phyloP scores from a whole-genome alignment of 805 yeast species.

The Metschnikowia santaceciliae region DNA sequence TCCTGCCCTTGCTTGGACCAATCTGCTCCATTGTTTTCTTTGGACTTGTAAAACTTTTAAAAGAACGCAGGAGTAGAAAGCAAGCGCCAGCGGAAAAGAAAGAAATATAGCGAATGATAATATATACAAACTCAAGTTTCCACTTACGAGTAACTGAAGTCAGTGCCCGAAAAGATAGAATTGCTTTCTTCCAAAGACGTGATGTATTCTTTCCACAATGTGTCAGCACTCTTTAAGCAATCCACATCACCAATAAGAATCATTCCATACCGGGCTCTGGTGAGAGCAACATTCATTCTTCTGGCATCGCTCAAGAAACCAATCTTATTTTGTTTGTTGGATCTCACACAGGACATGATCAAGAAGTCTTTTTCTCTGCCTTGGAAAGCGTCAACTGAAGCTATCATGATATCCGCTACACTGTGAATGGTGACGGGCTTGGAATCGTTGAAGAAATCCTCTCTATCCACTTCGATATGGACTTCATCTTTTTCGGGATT shows the following conservation, averaged over 20 bases:
- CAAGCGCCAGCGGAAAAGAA: slow-evolving; percentile 4
- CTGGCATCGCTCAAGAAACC: slow-evolving; percentile 85
- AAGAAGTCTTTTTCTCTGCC: slow-evolving; percentile 55
- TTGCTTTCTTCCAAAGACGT: slow-evolving; percentile 11
- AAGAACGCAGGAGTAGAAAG: slow-evolving; percentile 39
- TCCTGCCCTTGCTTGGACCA: slow-evolving; percentile 88
- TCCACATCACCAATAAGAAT: slow-evolving; percentile 27
- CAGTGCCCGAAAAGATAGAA: slow-evolving; percentile 7
- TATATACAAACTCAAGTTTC: not conserved
- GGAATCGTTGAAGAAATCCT: slow-evolving; percentile 47
- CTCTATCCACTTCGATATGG: slow-evolving; percentile 55
- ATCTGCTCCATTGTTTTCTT: slow-evolving; percentile 58
- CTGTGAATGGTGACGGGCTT: slow-evolving; percentile 47
- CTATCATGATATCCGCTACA: slow-evolving; percentile 43
- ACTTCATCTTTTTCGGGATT: slow-evolving; percentile 51
- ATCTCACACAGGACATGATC: slow-evolving; percentile 52
- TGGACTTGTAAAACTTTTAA: slow-evolving; percentile 46
- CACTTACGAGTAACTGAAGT: slow-evolving; percentile 7
- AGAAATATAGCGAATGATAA: slow-evolving; percentile 5
- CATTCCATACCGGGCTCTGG: slow-evolving; percentile 82
- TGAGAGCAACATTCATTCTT: slow-evolving; percentile 83
- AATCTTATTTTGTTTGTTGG: slow-evolving; percentile 67
- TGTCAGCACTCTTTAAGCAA: slow-evolving; percentile 13
- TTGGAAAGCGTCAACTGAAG: slow-evolving; percentile 53
- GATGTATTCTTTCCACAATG: slow-evolving; percentile 18